phyloP scores from a whole-genome alignment of 352 stramenopile species.

The Globisporangium carolinianum region DNA sequence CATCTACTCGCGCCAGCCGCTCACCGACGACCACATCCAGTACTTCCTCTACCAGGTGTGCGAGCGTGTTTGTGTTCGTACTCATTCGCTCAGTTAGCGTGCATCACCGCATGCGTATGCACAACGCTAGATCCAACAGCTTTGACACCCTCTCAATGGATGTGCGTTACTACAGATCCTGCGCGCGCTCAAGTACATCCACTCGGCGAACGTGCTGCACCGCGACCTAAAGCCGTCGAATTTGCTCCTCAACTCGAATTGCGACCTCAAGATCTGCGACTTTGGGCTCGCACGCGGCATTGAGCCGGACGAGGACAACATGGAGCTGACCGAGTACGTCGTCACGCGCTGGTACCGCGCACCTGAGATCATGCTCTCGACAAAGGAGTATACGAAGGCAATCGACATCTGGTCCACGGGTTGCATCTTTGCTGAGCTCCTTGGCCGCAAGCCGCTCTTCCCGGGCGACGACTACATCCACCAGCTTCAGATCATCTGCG shows the following conservation, averaged over 20 bases:
- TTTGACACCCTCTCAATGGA: too few species aligned
- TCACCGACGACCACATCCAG: conserved; percentile 91
- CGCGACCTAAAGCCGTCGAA: conserved; percentile 98
- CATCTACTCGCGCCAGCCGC: conserved; percentile 93
- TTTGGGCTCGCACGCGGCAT: conserved; percentile 86
- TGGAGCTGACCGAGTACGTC: conserved; percentile 87
- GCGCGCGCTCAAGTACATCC: conserved; percentile 91
- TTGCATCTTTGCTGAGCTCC: conserved; percentile 93
- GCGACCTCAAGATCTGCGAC: conserved; percentile 90
- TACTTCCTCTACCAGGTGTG: conserved; percentile 90
- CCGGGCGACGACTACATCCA: conserved; percentile 98
- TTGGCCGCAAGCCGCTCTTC: conserved; percentile 89
- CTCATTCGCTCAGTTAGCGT: too few species aligned
- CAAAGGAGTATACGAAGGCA: conserved; percentile 94
- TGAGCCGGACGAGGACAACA: conserved; percentile 32
- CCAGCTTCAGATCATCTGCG: conserved; percentile 95
- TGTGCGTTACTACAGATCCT: conserved; percentile 79
- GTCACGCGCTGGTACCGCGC: conserved; percentile 91
- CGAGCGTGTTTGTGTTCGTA: background rate
- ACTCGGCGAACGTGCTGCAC: conserved; percentile 92
- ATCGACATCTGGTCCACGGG: conserved; percentile 95
- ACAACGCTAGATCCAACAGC: too few species aligned
- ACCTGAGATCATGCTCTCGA: conserved; percentile 94
- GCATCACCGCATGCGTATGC: too few species aligned
- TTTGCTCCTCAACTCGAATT: conserved; percentile 93